Evolutionary conservation across 2,329 filamentous ascomycete genomes (phyloP), one percentile per base, ranked within the genome.

Genomic region (Beauveria medogensis): DNA sequence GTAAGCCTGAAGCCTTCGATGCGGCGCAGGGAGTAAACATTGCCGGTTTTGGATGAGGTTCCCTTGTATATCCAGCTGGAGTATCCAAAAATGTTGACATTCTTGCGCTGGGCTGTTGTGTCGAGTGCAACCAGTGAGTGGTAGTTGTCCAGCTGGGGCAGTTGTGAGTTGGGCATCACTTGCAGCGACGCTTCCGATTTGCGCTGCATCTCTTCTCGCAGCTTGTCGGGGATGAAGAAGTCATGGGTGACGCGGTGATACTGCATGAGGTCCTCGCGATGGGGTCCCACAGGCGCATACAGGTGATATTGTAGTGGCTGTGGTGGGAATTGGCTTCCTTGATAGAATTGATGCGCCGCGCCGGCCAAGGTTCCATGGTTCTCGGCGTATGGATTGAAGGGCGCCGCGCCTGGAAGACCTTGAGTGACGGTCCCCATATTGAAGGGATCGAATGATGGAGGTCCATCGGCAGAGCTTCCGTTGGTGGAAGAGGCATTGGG

Each of bases 51-150:
- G 72, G 84, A 88, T 7, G 91, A 96, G 26, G 88, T 87, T 9
- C 92, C 93, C 76, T 97, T 97, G 78, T 97, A 99, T 0, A 96
- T 85, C 91, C 92, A 97, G 67, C 89, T 96, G 6, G 88, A 85
- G 69, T 91, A 96, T 30, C 92, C 91, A 73, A 97, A 97, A 18
- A 89, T 84, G 14, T 84, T 82, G 4, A 87, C 83, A 66, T 88
- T 91, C 72, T 91, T 92, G 65, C 92, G 85, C 63, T 91, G 86
- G 55, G 82, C 88, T 9, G 87, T 90, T 9, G 87, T 90, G 72
- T 97, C 92, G 48, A 99, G 78, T 4, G 93, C 91, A 9, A 97
- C 92, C 12, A 99, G 81, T 4, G 92, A 95, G 73, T 97, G 92
- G 71, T 94, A 97, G 68, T 92, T 88, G 69, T 96, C 91, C 59